Evolutionary conservation across 345 rosid species (phyloP), one percentile per base, ranked within the genome.

Genomic region (Salix suchowensis): DNA sequence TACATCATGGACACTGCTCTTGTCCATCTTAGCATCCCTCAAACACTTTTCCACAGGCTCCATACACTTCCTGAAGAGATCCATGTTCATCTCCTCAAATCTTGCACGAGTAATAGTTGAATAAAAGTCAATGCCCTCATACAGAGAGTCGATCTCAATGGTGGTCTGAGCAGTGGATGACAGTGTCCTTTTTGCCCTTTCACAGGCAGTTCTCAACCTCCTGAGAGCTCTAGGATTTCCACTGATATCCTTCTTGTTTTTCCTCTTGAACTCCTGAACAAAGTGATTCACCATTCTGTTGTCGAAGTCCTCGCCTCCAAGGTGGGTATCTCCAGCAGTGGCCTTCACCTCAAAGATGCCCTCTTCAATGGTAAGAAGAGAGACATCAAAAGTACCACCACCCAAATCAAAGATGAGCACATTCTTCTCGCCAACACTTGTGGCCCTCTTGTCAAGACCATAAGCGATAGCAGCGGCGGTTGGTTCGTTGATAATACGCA

Each of bases 81-180:
- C 79, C 83, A 80, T 76, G 68, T 76, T 76, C 2, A 80, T 36
- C 69, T 80, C 79, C 76, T 80, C 76, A 14, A 80, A 76, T 54
- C 80, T 76, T 0, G 77, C 80, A 32, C 77, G 76, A 16, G 80
- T 72, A 5, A 76, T 76, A 1, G 80, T 67, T 0, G 80, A 72
- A 5, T 76, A 76, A 46, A 80, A 80, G 48, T 80, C 83, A 44
- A 80, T 44, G 14, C 83, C 83, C 73, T 76, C 77, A 4, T 23
- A 80, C 30, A 80, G 36, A 4, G 83, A 76, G 30, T 80, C 83
- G 0, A 80, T 80, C 60, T 76, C 83, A 2, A 80, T 76, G 0
- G 83, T 80, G 15, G 83, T 80, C 70, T 72, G 83, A 46, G 80
- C 77, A 12, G 80, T 81, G 4, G 83, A 81, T 12, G 83, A 81